Percentiles rank a stretch among this genome's conserved stretches.
Conservation (phyloP, 176 grass and related monocot genomes). For the Carex littledalei region DNA sequence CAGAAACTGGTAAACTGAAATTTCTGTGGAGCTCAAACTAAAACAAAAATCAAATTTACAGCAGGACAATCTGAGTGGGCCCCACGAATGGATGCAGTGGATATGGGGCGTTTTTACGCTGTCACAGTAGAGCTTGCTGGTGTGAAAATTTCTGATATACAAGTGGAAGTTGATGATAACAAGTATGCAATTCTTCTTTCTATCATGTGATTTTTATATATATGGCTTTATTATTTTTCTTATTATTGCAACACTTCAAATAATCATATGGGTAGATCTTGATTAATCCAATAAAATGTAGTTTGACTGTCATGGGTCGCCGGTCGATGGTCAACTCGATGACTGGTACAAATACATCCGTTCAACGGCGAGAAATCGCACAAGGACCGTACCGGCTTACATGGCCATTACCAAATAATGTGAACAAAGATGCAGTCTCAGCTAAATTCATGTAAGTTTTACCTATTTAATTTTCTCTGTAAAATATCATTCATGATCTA, state of each 20-base stretch:
- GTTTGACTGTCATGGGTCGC: conserved; percentile 31
- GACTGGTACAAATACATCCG: not conserved
- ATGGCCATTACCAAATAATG: conserved; percentile 35
- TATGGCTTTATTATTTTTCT: not conserved
- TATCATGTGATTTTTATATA: not conserved
- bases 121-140: conserved; percentile 39
- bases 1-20: not conserved
- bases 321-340: not conserved
- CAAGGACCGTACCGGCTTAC: conserved; percentile 31
- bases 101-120: conserved; percentile 19
- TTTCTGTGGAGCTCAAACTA: not conserved
- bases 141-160: conserved; percentile 28
- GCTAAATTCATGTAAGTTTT: conserved; percentile 38
- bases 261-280: not conserved
- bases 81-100: conserved; percentile 41
- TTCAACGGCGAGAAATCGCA: conserved; percentile 31
- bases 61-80: conserved; percentile 30
- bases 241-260: not conserved
- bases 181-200: conserved; percentile 27
- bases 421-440: conserved; percentile 33
- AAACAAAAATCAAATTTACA: not conserved
- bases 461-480: not conserved
- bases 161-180: conserved; percentile 32
- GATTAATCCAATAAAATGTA: not conserved
- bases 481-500: not conserved